Evolutionary conservation across 352 stramenopile genomes (phyloP).

Genomic region (Globisporangium emineosum): DNA sequence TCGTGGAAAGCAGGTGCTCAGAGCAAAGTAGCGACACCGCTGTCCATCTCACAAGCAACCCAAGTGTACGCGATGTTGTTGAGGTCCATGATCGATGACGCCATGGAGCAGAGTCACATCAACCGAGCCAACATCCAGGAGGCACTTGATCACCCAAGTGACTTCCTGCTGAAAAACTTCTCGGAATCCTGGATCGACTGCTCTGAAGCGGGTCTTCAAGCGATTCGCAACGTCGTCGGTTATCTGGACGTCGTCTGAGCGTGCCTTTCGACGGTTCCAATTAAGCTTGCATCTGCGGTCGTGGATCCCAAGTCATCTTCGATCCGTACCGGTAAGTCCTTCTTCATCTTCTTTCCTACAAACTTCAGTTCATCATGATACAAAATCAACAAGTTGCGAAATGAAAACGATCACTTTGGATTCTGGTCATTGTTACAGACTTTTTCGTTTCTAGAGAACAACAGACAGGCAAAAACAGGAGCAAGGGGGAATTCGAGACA

Average conservation of each 20-base stretch:
- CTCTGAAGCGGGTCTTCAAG: not conserved
- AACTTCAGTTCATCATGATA: too few relatives aligned
- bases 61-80: slow-evolving; percentile 7
- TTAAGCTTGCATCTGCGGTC: not conserved
- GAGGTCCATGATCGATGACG: not conserved
- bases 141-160: not conserved
- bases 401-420: slow-evolving; percentile 12
- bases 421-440: slow-evolving; percentile 12
- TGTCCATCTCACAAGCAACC: slow-evolving; percentile 7
- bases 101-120: not conserved
- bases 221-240: slow-evolving; percentile 7
- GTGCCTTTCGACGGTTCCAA: not conserved
- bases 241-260: slow-evolving; percentile 2
- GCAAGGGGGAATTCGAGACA: slow-evolving; percentile 7
- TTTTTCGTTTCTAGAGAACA: slow-evolving; percentile 14
- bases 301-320: not conserved
- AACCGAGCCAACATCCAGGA: not conserved
- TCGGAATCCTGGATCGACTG: slow-evolving; percentile 14
- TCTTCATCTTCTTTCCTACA: not conserved
- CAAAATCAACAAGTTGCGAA: not conserved
- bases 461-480: slow-evolving; percentile 6
- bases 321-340: too few relatives aligned
- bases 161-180: not conserved
- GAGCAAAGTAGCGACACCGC: not conserved
- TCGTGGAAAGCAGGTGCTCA: not conserved